A percentile compares a stretch with the other conserved stretches of the same genome.
Conservation (phyloP, 1,284 basidiomycete genomes). For the Marasmius oreades region DNA sequence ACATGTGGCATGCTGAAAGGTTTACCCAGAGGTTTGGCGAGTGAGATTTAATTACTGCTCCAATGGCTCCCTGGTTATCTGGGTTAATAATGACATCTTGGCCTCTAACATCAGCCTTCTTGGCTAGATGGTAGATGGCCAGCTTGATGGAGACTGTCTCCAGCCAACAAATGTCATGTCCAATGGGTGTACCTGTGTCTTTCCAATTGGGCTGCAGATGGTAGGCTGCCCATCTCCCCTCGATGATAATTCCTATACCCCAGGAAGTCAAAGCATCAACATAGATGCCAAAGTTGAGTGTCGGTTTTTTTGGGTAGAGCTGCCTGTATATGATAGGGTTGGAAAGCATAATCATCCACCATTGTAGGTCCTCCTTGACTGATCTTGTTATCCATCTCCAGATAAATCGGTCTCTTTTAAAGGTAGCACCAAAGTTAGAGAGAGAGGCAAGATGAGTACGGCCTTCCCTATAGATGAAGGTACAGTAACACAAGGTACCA, state of each 20-base stretch:
- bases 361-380: slow-evolving; percentile 21
- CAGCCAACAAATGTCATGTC: slow-evolving; percentile 30
- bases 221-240: slow-evolving; percentile 21
- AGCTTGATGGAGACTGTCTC: slow-evolving; percentile 21
- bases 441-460: slow-evolving; percentile 17
- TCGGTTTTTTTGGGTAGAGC: slow-evolving; percentile 10
- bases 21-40: no score
- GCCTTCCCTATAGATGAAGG: slow-evolving; percentile 24
- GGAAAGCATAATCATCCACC: slow-evolving; percentile 24
- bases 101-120: background rate
- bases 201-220: slow-evolving; percentile 14
- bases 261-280: slow-evolving; percentile 11
- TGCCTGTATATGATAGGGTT: slow-evolving; percentile 1
- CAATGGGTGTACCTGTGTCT: slow-evolving; percentile 17
- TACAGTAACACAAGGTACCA: slow-evolving; percentile 24
- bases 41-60: slow-evolving; percentile 7
- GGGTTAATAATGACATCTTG: background rate
- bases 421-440: slow-evolving; percentile 16
- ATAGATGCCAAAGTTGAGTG: slow-evolving; percentile 21
- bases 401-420: slow-evolving; percentile 9
- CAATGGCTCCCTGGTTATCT: slow-evolving; percentile 12
- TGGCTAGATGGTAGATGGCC: background rate
- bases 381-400: slow-evolving; percentile 14
- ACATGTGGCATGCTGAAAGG: no score
- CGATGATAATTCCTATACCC: slow-evolving; percentile 30